Evolutionary conservation across 148 eudicot species (phyloP), one percentile per base, ranked within the genome.

Genomic region (Rhododendron ferrugineum): DNA sequence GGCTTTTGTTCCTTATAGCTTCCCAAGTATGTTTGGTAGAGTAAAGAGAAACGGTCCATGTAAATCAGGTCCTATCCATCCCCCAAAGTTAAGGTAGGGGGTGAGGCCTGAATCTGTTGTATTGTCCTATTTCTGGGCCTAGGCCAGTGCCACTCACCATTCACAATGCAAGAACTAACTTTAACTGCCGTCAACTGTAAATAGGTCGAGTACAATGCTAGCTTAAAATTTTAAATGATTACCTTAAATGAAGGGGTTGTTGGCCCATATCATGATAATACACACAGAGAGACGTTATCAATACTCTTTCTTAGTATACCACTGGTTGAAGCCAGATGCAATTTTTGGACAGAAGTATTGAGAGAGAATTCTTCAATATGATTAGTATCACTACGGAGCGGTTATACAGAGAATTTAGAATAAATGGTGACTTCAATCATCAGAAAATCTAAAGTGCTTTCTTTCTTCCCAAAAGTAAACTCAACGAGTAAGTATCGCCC

Each of bases 401-500:
- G 28, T 28, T 68, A 68, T 68, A 68, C 16, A 3, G 16, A 37
- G 16, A 28, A 14, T 70, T 13, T 72, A 16, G 10, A 42, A 42
- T 44, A 76, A 42, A 76, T 23, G 79, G 47, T 40, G 54, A 14
- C 26, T n/a, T 40, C 11, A 62, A 26, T 64, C 42, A 64, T 37
- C 11, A 40, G 75, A 52, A 85, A 72, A 30, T 5, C 82, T 76
- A 85, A 9, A 47, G 58, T 42, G 40, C 58, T 84, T 87, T 89
- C 79, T 86, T 91, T 68, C 90, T 93, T 42, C 92, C 93, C 72
- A 94, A 91, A 86, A 96, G 92, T 85, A 95, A 89, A 54, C 91
- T 87, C 76, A 94, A 15, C 8, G 99, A 93, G 89, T 95, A 93
- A 22, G 92, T 86, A 88, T 90, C 91, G 58, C 93, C 93, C 86